phyloP scores from a whole-genome alignment of 1,284 basidiomycete genomes.

The Coniferiporia weirii region DNA sequence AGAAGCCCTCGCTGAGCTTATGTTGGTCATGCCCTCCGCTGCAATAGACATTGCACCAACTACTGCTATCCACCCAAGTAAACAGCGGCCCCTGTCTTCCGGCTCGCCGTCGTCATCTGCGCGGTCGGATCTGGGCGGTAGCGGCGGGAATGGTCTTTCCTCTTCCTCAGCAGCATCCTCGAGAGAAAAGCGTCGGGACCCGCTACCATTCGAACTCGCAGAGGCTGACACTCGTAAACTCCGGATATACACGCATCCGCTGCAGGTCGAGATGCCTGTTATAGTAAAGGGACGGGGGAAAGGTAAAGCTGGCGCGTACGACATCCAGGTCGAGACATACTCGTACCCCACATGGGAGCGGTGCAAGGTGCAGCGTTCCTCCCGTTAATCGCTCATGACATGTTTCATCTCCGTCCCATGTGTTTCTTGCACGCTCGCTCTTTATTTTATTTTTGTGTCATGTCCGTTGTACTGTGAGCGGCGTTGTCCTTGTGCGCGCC shows the following conservation, averaged over 20 bases:
- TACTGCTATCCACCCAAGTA: background rate
- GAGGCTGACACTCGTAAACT: conserved; percentile 46
- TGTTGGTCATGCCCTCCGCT: conserved; percentile 34
- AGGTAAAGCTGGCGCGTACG: conserved; percentile 24
- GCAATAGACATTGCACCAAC: background rate
- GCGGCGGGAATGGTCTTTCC: background rate
- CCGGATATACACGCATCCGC: conserved; percentile 42
- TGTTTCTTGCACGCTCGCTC: background rate
- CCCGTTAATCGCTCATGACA: background rate
- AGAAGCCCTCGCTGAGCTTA: conserved; percentile 53
- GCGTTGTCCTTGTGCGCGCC: background rate
- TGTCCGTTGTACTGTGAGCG: background rate
- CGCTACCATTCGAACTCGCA: conserved; percentile 45
- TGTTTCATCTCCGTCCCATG: background rate
- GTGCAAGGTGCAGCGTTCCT: conserved; percentile 41
- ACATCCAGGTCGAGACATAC: conserved; percentile 41
- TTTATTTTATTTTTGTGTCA: background rate
- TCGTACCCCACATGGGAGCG: conserved; percentile 58
- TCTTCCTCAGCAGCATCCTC: background rate
- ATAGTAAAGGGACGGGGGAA: conserved; percentile 25
- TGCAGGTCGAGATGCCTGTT: conserved; percentile 37
- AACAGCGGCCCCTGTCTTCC: conserved; percentile 1
- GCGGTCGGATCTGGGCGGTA: background rate
- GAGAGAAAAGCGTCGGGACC: conserved; percentile 25
- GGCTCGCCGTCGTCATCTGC: conserved; percentile 9